Evolutionary conservation across 768 basidiomycete species (phyloP).

Genomic region (Albatrellus ellisii): DNA sequence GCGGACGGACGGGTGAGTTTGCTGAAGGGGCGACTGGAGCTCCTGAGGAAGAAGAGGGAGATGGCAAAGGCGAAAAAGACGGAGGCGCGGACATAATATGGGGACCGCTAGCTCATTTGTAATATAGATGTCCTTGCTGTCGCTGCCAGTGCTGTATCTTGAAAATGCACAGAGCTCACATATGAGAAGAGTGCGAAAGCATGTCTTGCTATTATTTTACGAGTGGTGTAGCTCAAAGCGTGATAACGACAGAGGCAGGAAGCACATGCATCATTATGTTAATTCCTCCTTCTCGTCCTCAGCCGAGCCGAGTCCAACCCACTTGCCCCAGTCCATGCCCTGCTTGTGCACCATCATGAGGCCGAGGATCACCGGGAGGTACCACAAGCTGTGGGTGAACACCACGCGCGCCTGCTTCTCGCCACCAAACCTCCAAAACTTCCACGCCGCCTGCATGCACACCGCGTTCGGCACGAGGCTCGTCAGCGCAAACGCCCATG

Average conservation of each 20-base stretch:
- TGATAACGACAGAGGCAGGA: too few species aligned
- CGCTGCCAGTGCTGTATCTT: too few species aligned
- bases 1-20: conserved; percentile 61
- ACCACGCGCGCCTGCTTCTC: conserved; percentile 69
- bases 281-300: conserved; percentile 4
- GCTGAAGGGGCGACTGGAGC: conserved; percentile 54
- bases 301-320: conserved; percentile 29
- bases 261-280: too few species aligned
- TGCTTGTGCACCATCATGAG: conserved; percentile 95
- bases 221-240: too few species aligned
- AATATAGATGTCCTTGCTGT: not conserved
- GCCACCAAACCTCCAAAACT: conserved; percentile 57
- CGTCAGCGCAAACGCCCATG: conserved; percentile 76
- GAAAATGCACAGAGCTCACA: too few species aligned
- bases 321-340: conserved; percentile 63
- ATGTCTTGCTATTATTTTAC: too few species aligned
- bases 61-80: conserved; percentile 13
- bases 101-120: not conserved
- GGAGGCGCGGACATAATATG: not conserved
- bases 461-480: conserved; percentile 65
- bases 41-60: conserved; percentile 35
- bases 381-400: conserved; percentile 80
- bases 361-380: conserved; percentile 77
- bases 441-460: conserved; percentile 53
- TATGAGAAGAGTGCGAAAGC: too few species aligned